Conservation (phyloP, 2,329 filamentous ascomycete species). For the Monilinia fructigena region DNA sequence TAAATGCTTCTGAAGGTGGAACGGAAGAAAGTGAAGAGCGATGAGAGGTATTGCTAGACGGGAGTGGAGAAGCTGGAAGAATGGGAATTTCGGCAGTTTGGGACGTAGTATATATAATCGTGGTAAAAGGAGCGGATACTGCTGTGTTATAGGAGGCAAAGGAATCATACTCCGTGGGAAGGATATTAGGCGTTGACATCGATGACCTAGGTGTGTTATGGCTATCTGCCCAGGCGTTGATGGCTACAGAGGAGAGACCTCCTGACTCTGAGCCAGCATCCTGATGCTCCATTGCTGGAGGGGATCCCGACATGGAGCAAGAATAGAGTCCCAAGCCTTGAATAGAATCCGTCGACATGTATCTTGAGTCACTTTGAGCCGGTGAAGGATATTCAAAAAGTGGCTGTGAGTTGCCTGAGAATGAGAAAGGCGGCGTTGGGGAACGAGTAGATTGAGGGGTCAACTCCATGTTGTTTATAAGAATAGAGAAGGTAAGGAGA, state of each 20-base stretch:
- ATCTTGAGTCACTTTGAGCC: constrained; percentile 38
- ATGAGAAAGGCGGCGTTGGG: constrained; percentile 37
- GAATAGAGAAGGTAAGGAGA: constrained; percentile 25
- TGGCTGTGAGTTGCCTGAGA: constrained; percentile 35
- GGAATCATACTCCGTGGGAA: constrained; percentile 52
- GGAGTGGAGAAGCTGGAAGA: constrained; percentile 37
- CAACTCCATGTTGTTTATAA: constrained; percentile 37
- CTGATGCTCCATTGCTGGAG: constrained; percentile 31
- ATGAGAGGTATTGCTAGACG: constrained; percentile 38
- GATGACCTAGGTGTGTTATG: constrained; percentile 34
- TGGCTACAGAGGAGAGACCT: constrained; percentile 29
- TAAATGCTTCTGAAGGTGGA: constrained; percentile 38
- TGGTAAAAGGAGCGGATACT: constrained; percentile 46
- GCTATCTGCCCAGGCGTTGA: constrained; percentile 36
- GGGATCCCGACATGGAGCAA: constrained; percentile 35
- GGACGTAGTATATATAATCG: constrained; percentile 46
- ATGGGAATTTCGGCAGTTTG: constrained; percentile 41
- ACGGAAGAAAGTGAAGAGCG: constrained; percentile 41
- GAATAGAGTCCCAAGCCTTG: constrained; percentile 38
- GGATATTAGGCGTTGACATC: constrained; percentile 44
- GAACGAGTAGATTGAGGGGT: constrained; percentile 39
- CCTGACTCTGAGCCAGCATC: constrained; percentile 29
- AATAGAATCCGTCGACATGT: constrained; percentile 35
- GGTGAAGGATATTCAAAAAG: constrained; percentile 41
- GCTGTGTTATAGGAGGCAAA: constrained; percentile 50